Base-by-base conservation (phyloP, 2,329 filamentous ascomycete genomes). In the Coniella lustricola region DNA sequence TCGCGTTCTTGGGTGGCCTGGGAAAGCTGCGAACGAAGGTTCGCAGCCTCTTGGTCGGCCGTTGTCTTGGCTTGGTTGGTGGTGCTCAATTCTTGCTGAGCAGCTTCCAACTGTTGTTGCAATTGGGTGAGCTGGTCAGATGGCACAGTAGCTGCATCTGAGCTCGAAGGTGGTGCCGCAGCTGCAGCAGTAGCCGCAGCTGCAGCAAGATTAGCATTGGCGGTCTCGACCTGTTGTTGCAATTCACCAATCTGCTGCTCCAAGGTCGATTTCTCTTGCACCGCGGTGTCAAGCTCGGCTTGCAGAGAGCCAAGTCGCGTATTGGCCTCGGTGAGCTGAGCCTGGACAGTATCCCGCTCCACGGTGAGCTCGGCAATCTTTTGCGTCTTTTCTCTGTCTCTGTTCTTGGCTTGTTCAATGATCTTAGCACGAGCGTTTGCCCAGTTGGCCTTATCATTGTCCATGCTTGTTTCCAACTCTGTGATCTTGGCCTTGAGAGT, bases 51-150 rank as follows among this genome's bases (percentile, higher is more conserved):
- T 49, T 79, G 69, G 55, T 88, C 79, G n/a, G 87, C 72, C 2
- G 72, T 72, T 16, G 81, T 73, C 64, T 87, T 90, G 62, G 93
- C 82, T 9, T 80, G 71, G 7, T 70, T 82, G 46, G 84, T 75
- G 2, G 72, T 73, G 37, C 83, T 81, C 9, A 93, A 75, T 56
- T 90, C 79, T 55, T 81, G 77, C 18, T 50, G 55, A 17, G 58
- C 21, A 31, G 7, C 50, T 45, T 59, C 57, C 1, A 59, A 66
- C 52, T 81, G 71, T 52, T 71, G 67, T 53, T 81, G 72, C 16
- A 77, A 60, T 41, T 70, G 65, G 8, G 65, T 55, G 4, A 72
- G 60, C 59, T 76, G 66, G 70, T 85, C 66, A 0, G 64, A 53
- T 25, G 72, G 69, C 39, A 75, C 64, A 29, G 75, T 64, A 13